These are phyloP conservation scores for Fusarium decemcellulare DNA, from an alignment of 2,329 filamentous ascomycete genomes.

Conservation along the genomic window DNA sequence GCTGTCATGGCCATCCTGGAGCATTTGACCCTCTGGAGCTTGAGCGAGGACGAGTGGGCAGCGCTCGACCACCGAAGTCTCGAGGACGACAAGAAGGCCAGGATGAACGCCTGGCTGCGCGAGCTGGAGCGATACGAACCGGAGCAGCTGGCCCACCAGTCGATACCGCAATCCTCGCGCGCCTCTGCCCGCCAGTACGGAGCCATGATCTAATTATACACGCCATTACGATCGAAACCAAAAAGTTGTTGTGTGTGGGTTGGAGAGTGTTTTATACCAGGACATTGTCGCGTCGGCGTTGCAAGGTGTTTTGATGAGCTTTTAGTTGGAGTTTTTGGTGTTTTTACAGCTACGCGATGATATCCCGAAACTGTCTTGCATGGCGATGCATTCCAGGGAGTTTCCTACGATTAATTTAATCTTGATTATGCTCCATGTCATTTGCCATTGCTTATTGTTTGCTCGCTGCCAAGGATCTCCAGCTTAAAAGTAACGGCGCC, in stretches of 20 bases:
- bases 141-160: constrained; percentile 17
- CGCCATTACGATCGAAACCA: neutral
- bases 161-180: constrained; percentile 32
- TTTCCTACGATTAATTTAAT: neutral
- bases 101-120: constrained; percentile 51
- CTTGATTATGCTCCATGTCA: neutral
- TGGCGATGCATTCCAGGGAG: neutral
- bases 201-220: constrained; percentile 21
- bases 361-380: neutral
- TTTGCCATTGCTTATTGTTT: neutral
- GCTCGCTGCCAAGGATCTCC: too few species aligned
- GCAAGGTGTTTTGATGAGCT: neutral
- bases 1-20: constrained; percentile 51
- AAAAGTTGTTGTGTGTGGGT: constrained; percentile 11
- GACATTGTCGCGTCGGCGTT: constrained; percentile 28
- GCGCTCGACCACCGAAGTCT: constrained; percentile 36
- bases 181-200: constrained; percentile 34
- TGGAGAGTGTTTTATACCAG: constrained; percentile 5
- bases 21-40: constrained; percentile 52
- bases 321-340: constrained; percentile 23
- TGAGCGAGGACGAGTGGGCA: constrained; percentile 47
- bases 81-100: constrained; percentile 48
- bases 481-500: too few species aligned
- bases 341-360: neutral
- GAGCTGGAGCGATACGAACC: constrained; percentile 41